phyloP scores from a whole-genome alignment of 1,284 basidiomycete genomes.

The Pterula multifida region DNA sequence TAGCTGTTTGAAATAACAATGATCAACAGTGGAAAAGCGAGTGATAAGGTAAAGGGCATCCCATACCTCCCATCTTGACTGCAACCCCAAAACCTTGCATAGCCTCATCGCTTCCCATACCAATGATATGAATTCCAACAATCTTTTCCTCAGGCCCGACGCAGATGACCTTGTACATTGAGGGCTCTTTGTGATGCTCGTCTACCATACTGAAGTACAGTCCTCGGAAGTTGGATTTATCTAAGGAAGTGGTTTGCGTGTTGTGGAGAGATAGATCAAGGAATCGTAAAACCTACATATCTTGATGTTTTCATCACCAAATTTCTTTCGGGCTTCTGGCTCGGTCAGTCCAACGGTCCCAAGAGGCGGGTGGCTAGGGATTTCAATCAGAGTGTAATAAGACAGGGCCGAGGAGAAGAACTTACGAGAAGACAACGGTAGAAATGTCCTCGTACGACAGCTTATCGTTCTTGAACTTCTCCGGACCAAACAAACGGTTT shows the following conservation, averaged over 20 bases:
- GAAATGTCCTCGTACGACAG: slow-evolving; percentile 88
- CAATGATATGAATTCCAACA: slow-evolving; percentile 91
- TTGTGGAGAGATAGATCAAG: slow-evolving; percentile 9
- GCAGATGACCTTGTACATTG: slow-evolving; percentile 85
- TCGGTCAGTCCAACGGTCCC: slow-evolving; percentile 91
- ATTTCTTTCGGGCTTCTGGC: slow-evolving; percentile 78
- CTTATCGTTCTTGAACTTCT: slow-evolving; percentile 79
- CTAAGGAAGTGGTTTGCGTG: slow-evolving; percentile 18
- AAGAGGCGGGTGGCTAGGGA: slow-evolving; percentile 74
- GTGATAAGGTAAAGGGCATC: slow-evolving; percentile 1
- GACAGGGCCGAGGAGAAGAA: slow-evolving; percentile 11
- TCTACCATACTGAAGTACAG: slow-evolving; percentile 84
- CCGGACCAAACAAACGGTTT: slow-evolving; percentile 85
- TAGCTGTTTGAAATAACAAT: slow-evolving; percentile 30
- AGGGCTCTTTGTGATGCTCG: slow-evolving; percentile 84
- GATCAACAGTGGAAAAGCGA: background rate
- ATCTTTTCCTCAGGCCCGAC: slow-evolving; percentile 86
- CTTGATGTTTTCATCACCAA: slow-evolving; percentile 78
- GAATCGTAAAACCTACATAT: slow-evolving; percentile 50
- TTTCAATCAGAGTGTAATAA: slow-evolving; percentile 6
- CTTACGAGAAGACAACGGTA: slow-evolving; percentile 88
- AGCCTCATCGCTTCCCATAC: slow-evolving; percentile 82
- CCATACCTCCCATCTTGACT: slow-evolving; percentile 85
- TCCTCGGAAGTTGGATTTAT: slow-evolving; percentile 71
- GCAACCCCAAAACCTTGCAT: slow-evolving; percentile 93